Conservation (phyloP, 129 eudicot genomes). For the Pittosporum tobira region DNA sequence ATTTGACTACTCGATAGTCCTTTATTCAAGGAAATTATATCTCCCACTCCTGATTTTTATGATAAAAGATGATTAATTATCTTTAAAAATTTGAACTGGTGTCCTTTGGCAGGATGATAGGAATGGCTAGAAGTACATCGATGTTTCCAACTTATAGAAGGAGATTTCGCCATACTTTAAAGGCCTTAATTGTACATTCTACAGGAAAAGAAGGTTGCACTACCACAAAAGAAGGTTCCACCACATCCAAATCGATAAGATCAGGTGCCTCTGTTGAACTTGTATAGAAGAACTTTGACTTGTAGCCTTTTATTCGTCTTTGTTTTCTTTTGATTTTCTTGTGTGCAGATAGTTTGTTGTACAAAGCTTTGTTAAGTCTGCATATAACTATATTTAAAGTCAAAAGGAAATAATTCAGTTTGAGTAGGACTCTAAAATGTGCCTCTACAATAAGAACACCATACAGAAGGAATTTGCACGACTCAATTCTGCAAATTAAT, state of each 20-base stretch:
- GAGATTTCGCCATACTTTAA: slow-evolving; percentile 54
- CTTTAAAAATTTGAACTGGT: background rate
- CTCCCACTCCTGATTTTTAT: background rate
- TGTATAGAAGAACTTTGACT: slow-evolving; percentile 25
- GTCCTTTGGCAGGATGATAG: slow-evolving; percentile 56
- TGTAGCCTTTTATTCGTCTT: background rate
- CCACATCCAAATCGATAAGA: slow-evolving; percentile 41
- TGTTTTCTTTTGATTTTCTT: background rate
- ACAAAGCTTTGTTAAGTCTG: background rate
- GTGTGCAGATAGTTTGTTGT: background rate
- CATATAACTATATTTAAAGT: no score
- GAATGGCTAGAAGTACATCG: slow-evolving; percentile 60
- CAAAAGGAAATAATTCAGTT: no score
- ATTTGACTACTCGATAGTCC: background rate
- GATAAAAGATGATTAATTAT: background rate
- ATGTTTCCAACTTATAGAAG: slow-evolving; percentile 89
- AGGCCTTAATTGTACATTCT: slow-evolving; percentile 44
- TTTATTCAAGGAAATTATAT: background rate
- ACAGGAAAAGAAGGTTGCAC: slow-evolving; percentile 14
- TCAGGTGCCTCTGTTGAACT: slow-evolving; percentile 42
- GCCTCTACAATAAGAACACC: no score
- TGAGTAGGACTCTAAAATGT: no score
- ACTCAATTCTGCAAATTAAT: no score
- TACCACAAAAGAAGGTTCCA: slow-evolving; percentile 25
- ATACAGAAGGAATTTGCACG: no score